Evolutionary conservation across 1,284 basidiomycete species (phyloP), one percentile per base, ranked within the genome.

Genomic region (Cryptococcus jaspeensis): DNA sequence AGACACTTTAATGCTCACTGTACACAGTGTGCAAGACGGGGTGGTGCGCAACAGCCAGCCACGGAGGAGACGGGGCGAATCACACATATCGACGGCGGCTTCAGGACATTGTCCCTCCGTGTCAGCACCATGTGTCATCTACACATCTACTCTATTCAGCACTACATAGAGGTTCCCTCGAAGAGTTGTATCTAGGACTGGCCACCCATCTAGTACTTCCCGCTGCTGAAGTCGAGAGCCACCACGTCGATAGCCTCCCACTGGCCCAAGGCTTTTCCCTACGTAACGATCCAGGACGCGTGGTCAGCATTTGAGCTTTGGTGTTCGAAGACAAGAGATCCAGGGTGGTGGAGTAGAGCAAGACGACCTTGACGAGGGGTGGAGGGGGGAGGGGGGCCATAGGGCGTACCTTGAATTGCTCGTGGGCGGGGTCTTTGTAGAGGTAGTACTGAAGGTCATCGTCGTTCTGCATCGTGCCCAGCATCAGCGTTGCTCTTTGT

Each of bases 371-470:
- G 45, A 23, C 3, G 15, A 12, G 36, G 22, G 4, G 28, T 4
- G 9, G 38, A 37, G 12, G 13, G 5, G 20, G 13, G 22, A 8
- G n/a, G n/a, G 16, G 32, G 12, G 32, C n/a, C 1, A 23, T 12
- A 45, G 9, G 3, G 18, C 67, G 46, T 42, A 69, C 70, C 60
- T 76, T 76, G 72, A 73, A 76, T 1, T 61, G 61, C 1, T 53
- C 50, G 53, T 76, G 74, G 13, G 61, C 67, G 2, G 69, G 65
- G 51, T 74, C 72, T 25, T 62, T 35, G 51, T 64, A 59, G 37
- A 73, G 50, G 51, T 76, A 76, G 56, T 71, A 74, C 15, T 66
- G 61, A 11, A 64, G 50, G 52, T 76, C 72, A 8, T 64, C 65
- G 15, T 66, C 58, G 48, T 54, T 67, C 72, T 74, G 50, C 8